Conservation (phyloP, 1,139 yeast species). For the Nakaseomyces delphensis region DNA sequence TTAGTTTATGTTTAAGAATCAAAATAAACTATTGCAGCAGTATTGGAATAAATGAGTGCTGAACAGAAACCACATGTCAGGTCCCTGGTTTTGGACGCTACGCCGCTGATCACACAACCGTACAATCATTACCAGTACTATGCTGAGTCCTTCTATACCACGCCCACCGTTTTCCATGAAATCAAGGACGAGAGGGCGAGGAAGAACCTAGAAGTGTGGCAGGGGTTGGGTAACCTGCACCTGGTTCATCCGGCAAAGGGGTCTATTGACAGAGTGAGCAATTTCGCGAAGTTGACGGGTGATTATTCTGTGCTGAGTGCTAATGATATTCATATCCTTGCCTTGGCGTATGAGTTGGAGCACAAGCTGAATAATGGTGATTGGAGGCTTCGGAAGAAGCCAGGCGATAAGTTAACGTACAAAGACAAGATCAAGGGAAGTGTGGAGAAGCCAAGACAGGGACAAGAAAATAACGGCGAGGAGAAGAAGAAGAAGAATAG, state of each 20-base stretch:
- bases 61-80: conserved; percentile 33
- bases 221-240: conserved; percentile 43
- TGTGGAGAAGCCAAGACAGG: background rate
- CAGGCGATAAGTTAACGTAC: conserved; percentile 46
- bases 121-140: conserved; percentile 63
- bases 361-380: conserved; percentile 60
- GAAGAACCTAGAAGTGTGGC: conserved; percentile 71
- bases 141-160: conserved; percentile 68
- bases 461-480: conserved; percentile 9
- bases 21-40: no score
- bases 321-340: conserved; percentile 87
- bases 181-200: conserved; percentile 80
- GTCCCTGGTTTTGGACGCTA: conserved; percentile 79
- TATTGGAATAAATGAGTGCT: background rate
- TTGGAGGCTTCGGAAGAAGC: conserved; percentile 58
- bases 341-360: conserved; percentile 83
- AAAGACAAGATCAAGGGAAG: background rate
- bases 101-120: conserved; percentile 82
- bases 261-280: conserved; percentile 55
- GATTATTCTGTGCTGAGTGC: conserved; percentile 80
- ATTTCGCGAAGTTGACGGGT: conserved; percentile 82
- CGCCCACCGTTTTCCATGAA: conserved; percentile 86
- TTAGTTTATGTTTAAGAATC: no score
- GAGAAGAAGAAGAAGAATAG: conserved; percentile 37
- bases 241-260: conserved; percentile 69